These are phyloP conservation scores for Ganoderma leucocontextum DNA, from an alignment of 1,284 basidiomycete species.

Conservation along the genomic window DNA sequence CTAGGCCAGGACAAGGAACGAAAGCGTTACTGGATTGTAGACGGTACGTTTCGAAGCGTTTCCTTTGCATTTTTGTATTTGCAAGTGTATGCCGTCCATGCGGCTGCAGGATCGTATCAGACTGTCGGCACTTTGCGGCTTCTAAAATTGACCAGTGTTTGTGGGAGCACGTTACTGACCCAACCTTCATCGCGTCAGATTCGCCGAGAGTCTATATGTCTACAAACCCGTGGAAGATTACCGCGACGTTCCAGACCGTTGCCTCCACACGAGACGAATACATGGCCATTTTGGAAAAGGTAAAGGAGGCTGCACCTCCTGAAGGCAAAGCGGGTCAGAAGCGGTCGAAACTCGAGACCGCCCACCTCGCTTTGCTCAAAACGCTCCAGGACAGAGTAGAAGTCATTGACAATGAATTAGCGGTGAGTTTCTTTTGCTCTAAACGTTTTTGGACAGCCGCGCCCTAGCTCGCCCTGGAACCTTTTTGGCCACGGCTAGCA, in stretches of 20 bases:
- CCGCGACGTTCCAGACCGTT: constrained; percentile 73
- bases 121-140: constrained; percentile 33
- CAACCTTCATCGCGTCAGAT: constrained; percentile 57
- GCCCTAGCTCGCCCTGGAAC: constrained; percentile 4
- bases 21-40: constrained; percentile 81
- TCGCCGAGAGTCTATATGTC: constrained; percentile 82
- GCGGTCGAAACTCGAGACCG: constrained; percentile 59
- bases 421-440: constrained; percentile 57
- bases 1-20: constrained; percentile 76
- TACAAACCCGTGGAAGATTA: constrained; percentile 86
- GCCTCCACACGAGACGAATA: constrained; percentile 79
- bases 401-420: constrained; percentile 69
- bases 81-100: constrained; percentile 68
- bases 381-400: constrained; percentile 69
- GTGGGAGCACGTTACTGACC: constrained; percentile 31
- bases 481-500: constrained; percentile 6
- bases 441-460: background rate
- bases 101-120: constrained; percentile 40
- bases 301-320: constrained; percentile 61
- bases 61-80: constrained; percentile 59
- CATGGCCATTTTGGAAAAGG: constrained; percentile 60
- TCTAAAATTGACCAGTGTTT: constrained; percentile 26
- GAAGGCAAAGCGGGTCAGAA: constrained; percentile 57
- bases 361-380: constrained; percentile 67
- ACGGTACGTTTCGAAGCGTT: constrained; percentile 69